These are phyloP conservation scores for Curvularia spicifera DNA, from an alignment of 2,329 filamentous ascomycete genomes.

Conservation along the genomic window DNA sequence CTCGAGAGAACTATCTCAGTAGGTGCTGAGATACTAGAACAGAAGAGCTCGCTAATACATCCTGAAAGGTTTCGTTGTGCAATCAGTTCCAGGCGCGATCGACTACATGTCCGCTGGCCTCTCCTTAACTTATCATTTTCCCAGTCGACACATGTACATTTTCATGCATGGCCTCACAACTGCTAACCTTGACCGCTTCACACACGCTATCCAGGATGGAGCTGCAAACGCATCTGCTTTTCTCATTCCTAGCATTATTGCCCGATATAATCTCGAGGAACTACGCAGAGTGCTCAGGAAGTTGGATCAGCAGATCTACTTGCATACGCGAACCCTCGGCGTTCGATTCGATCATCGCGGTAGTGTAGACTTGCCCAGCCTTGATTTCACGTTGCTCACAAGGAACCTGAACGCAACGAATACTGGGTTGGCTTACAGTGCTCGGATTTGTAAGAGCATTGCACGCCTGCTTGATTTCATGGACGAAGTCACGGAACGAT, in stretches of 20 bases:
- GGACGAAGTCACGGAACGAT: conserved; percentile 18
- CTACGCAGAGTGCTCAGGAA: not conserved
- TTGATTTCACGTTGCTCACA: conserved; percentile 18
- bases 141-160: conserved; percentile 21
- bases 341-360: conserved; percentile 14
- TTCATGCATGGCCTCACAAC: conserved; percentile 23
- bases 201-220: not conserved
- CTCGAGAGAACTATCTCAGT: conserved; percentile 4
- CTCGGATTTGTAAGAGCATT: conserved; percentile 15
- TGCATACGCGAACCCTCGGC: conserved; percentile 13
- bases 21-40: not conserved
- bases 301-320: conserved; percentile 17
- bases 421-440: conserved; percentile 11
- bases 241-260: conserved; percentile 19
- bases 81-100: conserved; percentile 9
- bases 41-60: not conserved
- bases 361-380: not conserved
- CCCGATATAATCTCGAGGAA: conserved; percentile 15
- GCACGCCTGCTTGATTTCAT: conserved; percentile 19
- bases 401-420: conserved; percentile 17
- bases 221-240: conserved; percentile 11
- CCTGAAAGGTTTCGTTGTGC: conserved; percentile 5
- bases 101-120: conserved; percentile 5
- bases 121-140: conserved; percentile 31
- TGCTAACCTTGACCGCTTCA: conserved; percentile 4